Evolutionary conservation across 1,284 basidiomycete genomes (phyloP).

Genomic region (Schizophyllum amplum): DNA sequence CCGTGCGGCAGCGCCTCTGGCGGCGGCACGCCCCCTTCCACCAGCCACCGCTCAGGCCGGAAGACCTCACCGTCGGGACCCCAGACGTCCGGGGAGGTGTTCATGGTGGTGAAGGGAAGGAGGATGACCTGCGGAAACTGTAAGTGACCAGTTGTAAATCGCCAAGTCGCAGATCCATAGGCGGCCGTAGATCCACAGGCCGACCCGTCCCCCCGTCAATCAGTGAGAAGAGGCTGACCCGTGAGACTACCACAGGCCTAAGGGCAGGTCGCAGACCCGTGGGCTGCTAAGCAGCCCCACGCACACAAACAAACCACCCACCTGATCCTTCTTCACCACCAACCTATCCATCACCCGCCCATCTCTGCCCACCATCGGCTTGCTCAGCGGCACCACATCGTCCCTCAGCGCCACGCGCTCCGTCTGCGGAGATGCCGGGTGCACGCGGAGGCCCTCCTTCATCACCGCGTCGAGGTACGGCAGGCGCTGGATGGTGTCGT

Average conservation of each 20-base stretch:
- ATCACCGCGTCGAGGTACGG: constrained; percentile 19
- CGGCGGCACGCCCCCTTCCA: constrained; percentile 20
- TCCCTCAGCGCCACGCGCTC: constrained; percentile 29
- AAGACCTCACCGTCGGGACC: constrained; percentile 33
- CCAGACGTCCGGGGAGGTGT: constrained; percentile 31
- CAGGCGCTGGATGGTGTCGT: constrained; percentile 17
- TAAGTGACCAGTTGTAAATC: too few relatives aligned
- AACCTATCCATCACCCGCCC: constrained; percentile 16
- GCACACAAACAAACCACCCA: too few relatives aligned
- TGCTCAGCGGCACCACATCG: constrained; percentile 36
- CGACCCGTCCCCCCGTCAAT: too few relatives aligned
- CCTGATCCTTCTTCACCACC: constrained; percentile 32
- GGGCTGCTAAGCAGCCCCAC: too few relatives aligned
- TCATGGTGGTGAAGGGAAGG: constrained; percentile 25
- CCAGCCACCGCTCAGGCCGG: constrained; percentile 32
- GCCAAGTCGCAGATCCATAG: too few relatives aligned
- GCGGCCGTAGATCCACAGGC: too few relatives aligned
- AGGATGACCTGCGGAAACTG: constrained; percentile 18
- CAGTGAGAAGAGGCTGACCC: too few relatives aligned
- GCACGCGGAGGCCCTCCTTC: constrained; percentile 28
- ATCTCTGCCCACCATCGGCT: too few relatives aligned
- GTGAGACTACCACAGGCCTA: too few relatives aligned
- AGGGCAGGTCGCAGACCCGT: too few relatives aligned
- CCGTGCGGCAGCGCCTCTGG: constrained; percentile 23
- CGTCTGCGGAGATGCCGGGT: constrained; percentile 30